Base-by-base conservation (phyloP, 805 yeast genomes). In the Saturnispora quitensis region DNA sequence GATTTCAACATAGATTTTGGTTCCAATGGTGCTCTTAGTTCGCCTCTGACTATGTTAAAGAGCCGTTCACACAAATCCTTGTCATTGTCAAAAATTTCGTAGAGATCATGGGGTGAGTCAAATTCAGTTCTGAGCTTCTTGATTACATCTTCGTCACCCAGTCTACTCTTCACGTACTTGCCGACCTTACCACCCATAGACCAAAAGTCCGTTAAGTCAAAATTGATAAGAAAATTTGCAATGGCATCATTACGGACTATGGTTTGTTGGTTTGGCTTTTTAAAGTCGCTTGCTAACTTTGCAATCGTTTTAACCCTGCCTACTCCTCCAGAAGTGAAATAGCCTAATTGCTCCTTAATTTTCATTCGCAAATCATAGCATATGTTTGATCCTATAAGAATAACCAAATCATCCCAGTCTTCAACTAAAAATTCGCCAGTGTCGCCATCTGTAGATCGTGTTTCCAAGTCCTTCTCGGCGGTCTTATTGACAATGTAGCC, bases 171-270 rank as follows among this genome's bases (percentile, higher is more conserved):
- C 1, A 89, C 71, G 12, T 70, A 68, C 10, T 82, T 81, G 0
- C 99, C 99, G 9, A 75, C 67, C 57, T 87, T 88, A 2, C 98
- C 99, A 6, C 99, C 98, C 74, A 91, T 71, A 0, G 96, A 89
- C 77, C 96, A 84, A 52, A 91, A 78, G 58, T 89, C 95, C 0
- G 79, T 77, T 20, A 91, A 63, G 53, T 81, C 78, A 63, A 84
- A 82, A 25, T 76, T 72, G 31, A 71, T 71, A 10, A 90, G 64
- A 62, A 91, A 93, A 0, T 62, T 59, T 2, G 68, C 55, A 1
- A 82, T 69, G 15, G 77, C 67, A 1, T 62, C 60, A 42, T 76
- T 77, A 28, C 83, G 65, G 0, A 93, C 73, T 2, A 87, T 73
- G 0, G 97, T 88, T 63, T 93, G 98, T 43, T 82, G 80, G 63